Evolutionary conservation across 2,329 filamentous ascomycete genomes (phyloP), one percentile per base, ranked within the genome.

Genomic region (Ceratocystis smalleyi): DNA sequence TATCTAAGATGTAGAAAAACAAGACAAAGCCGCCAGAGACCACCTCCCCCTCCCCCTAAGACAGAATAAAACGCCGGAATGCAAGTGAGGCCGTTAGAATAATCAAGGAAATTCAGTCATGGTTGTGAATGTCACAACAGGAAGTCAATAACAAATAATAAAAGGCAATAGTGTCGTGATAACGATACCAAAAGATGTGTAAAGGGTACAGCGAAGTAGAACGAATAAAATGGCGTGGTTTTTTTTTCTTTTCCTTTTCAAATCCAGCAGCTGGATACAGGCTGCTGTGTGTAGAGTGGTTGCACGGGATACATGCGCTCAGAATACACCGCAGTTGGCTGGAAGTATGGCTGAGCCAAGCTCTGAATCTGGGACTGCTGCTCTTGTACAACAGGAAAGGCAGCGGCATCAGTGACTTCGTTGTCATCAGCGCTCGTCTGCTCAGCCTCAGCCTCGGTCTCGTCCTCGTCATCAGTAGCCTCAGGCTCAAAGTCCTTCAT

Each of bases 401-500:
- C 22, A 45, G 49, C 15, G 45, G n/a, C 49, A 49, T 61, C 63
- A 64, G 47, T 47, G 22, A 54, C 17, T 55, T 43, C 66, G 54
- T 57, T 68, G 35, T 40, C 35, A 15, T 40, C 35, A 40, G 35
- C 10, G 35, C 35, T 10, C 10, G 35, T 5, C 35, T 40, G 35
- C 10, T 40, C 35, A 40, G 73, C 72, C 68, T 72, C 70, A 40
- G 71, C 71, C 17, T 77, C 73, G 40, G 73, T 71, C 2, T 77
- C 76, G 0, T 75, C 71, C 3, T 77, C 76, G 0, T 73, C 72
- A 1, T 71, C 83, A 4, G 81, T 79, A 57, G 83, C 81, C 8
- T 85, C 86, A 19, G 80, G 88, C 72, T 83, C 86, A 87, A 81
- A 92, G 0, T 87, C 88, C 72, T 91, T 88, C 73, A 92, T 88